A percentile compares a stretch with the other conserved stretches of the same genome.
Evolutionary conservation across 139 green algal species (phyloP).

Genomic region (Picochlorum sp.): DNA sequence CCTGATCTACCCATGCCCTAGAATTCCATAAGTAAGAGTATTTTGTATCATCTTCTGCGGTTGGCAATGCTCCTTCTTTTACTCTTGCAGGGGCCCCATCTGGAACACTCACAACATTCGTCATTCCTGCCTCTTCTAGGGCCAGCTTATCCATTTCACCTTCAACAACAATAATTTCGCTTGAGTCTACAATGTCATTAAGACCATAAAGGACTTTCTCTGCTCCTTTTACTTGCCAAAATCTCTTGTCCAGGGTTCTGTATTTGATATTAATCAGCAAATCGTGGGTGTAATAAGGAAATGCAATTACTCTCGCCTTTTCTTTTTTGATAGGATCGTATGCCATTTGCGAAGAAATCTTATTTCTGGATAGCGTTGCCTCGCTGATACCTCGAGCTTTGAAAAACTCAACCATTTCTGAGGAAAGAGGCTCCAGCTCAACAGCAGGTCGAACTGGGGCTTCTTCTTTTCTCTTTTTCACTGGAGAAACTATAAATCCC

Average conservation of each 20-base stretch:
- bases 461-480: constrained; percentile 14
- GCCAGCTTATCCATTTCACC: constrained; percentile 91
- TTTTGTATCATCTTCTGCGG: constrained; percentile 52
- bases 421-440: constrained; percentile 14
- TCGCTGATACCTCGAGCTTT: constrained; percentile 35
- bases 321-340: background rate
- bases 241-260: constrained; percentile 58
- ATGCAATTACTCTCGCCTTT: constrained; percentile 38
- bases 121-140: constrained; percentile 61
- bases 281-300: constrained; percentile 66
- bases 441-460: constrained; percentile 4
- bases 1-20: constrained; percentile 32
- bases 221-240: constrained; percentile 59
- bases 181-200: constrained; percentile 40
- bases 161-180: constrained; percentile 70
- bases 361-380: constrained; percentile 39
- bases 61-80: constrained; percentile 34
- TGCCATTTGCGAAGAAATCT: constrained; percentile 24
- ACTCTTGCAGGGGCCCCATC: constrained; percentile 53
- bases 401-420: constrained; percentile 39
- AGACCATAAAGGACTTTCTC: constrained; percentile 84
- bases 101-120: constrained; percentile 63
- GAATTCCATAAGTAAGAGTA: constrained; percentile 71
- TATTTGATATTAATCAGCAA: constrained; percentile 85
- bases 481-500: constrained; percentile 1